Base-by-base conservation (phyloP, 2,329 filamentous ascomycete species). In the Daldinia sp. region DNA sequence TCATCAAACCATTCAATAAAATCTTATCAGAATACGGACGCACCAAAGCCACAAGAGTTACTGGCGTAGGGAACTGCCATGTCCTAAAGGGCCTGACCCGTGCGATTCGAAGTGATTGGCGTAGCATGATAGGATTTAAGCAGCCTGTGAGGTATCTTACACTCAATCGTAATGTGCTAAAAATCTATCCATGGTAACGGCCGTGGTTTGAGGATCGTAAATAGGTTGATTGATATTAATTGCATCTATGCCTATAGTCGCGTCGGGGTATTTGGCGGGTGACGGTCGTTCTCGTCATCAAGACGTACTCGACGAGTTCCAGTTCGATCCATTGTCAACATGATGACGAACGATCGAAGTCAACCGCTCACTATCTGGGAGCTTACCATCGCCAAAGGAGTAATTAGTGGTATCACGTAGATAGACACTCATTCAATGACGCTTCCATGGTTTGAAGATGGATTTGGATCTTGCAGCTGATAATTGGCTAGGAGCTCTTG, bases 261-360 rank as follows among this genome's bases (percentile, higher is more conserved):
- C 53, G 61, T 64, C 60, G 61, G 55, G 23, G 27, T 53, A 21
- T n/a, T 29, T 11, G 13, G 39, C n/a, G 9, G 27, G 47, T 67
- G 61, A 65, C 49, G 37, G 10, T 6, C 10, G n/a, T 43, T 37
- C 13, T 17, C 55, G 65, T 67, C 61, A 67, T 65, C 30, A 10
- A 51, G 45, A 61, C 62, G 56, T 65, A 55, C 57, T 62, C 43
- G 50, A 64, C 17, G 8, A 54, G 54, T 43, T 52, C 53, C n/a
- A 34, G 49, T 41, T 13, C 43, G 15, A 29, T 11, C 49, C 37
- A 61, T 63, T 25, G 23, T 13, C 8, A 25, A 39, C 21, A 32
- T 15, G 3, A 58, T 65, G 51, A 65, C 58, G 51, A 54, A 60
- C 19, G 15, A 13, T 25, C n/a, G 11, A 7, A 35, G 41, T 49